Base-by-base conservation (phyloP, 495 filamentous ascomycete genomes). In the Neurospora pannonica region DNA sequence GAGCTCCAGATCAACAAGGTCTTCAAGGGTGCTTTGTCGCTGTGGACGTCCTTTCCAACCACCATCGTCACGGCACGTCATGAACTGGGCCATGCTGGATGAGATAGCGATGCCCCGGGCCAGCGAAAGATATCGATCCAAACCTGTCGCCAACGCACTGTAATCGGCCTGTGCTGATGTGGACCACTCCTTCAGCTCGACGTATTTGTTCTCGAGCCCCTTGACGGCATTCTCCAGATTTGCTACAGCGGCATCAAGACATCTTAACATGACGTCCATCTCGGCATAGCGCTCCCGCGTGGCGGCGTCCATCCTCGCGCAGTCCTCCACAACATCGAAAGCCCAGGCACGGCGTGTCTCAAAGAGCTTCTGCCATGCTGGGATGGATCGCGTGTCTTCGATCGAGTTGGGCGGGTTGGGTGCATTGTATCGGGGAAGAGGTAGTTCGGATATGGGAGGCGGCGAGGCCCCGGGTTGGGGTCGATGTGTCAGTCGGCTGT, bases 351-450 rank as follows among this genome's bases (percentile, higher is more conserved):
- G 87, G 37, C 94, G 89, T 31, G 89, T 85, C 79, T 89, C 89
- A 83, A 93, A 97, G 11, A 97, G 85, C 74, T 90, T 89, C 78
- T 92, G 92, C 93, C 94, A 97, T 87, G 92, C 88, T 78, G 90
- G 86, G 31, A 97, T 81, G 75, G 93, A 90, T 73, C 90, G 91
- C 71, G 91, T 87, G 76, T 93, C 88, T 19, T 90, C 84, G 72
- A 95, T 89, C 69, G 88, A 90, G 79, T 94, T 92, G 42, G 94
- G 94, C 15, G 92, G 88, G 69, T 83, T 85, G 6, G 87, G 83
- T 73, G 88, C 81, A 43, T 79, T 82, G 77, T 90, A 92, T 73
- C 86, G 85, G 4, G 92, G 92, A 40, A 87, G 60, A 21, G 90
- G 84, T 28, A 88, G 80, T 73, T 87, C 85, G 77, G 87, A 84